Conservation (phyloP, 163 green algal genomes). For the Smithsoniella earleae region DNA sequence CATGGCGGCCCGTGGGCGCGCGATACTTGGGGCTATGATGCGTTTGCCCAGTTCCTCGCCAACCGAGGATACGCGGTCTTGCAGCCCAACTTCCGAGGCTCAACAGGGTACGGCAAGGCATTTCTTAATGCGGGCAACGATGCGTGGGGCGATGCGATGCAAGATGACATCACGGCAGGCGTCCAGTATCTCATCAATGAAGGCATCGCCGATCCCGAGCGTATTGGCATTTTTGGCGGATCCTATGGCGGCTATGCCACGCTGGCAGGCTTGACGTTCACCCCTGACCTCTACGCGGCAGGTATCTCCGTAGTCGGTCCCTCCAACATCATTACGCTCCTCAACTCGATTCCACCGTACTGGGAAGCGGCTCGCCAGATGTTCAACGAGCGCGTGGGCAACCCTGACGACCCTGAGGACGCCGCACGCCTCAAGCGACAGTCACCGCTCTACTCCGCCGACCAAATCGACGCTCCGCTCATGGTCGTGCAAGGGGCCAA, state of each 20-base stretch:
- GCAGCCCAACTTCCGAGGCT: constrained; percentile 39
- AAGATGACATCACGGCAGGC: constrained; percentile 40
- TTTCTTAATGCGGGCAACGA: constrained; percentile 40
- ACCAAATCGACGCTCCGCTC: constrained; percentile 37
- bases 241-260: constrained; percentile 41
- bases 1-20: no score
- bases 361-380: not conserved
- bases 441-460: constrained; percentile 31
- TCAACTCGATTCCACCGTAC: constrained; percentile 36
- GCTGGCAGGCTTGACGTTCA: constrained; percentile 40
- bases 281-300: constrained; percentile 33
- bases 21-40: constrained; percentile 37
- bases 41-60: constrained; percentile 35
- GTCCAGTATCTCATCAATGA: constrained; percentile 34
- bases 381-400: constrained; percentile 13
- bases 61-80: constrained; percentile 43
- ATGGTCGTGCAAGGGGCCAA: constrained; percentile 42
- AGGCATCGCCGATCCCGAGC: constrained; percentile 38
- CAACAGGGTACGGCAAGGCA: constrained; percentile 40
- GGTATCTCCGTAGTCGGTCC: no score
- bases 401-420: constrained; percentile 4
- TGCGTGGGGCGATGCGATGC: constrained; percentile 39
- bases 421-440: constrained; percentile 35
- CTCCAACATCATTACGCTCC: constrained; percentile 37
- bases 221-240: constrained; percentile 32